These are phyloP conservation scores for Penicillium sp. DNA, from an alignment of 2,329 filamentous ascomycete species.

Conservation along the genomic window DNA sequence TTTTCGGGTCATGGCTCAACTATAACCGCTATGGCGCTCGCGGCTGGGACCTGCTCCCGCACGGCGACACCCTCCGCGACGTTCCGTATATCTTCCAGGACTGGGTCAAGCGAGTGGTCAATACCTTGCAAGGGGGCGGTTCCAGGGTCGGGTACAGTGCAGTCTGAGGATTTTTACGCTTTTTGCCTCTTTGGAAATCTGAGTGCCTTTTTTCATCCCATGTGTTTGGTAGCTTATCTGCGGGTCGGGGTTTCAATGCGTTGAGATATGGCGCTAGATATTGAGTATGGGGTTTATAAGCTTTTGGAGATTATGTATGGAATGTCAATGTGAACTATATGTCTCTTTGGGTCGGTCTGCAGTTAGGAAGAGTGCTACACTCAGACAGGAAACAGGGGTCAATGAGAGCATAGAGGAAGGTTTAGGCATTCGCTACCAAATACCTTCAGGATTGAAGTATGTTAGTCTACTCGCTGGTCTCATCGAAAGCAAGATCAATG, in stretches of 20 bases:
- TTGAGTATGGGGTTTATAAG: background rate
- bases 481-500: background rate
- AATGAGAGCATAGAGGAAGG: background rate
- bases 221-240: background rate
- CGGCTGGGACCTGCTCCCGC: constrained; percentile 90
- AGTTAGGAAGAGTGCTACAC: background rate
- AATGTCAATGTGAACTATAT: background rate
- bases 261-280: constrained; percentile 1
- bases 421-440: background rate
- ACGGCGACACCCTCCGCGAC: constrained; percentile 87
- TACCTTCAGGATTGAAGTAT: background rate
- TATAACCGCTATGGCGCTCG: constrained; percentile 94
- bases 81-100: constrained; percentile 89
- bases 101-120: constrained; percentile 71
- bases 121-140: constrained; percentile 76
- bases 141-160: constrained; percentile 90
- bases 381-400: background rate
- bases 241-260: background rate
- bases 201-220: background rate
- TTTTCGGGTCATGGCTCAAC: constrained; percentile 98
- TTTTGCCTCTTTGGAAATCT: background rate
- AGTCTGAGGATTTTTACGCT: constrained; percentile 50
- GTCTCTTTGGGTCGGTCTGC: background rate
- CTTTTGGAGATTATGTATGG: background rate
- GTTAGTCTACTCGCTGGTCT: background rate